A percentile compares a stretch with the other conserved stretches of the same genome.
Conservation (phyloP, 257 asterid genomes). For the Salvia splendens region DNA sequence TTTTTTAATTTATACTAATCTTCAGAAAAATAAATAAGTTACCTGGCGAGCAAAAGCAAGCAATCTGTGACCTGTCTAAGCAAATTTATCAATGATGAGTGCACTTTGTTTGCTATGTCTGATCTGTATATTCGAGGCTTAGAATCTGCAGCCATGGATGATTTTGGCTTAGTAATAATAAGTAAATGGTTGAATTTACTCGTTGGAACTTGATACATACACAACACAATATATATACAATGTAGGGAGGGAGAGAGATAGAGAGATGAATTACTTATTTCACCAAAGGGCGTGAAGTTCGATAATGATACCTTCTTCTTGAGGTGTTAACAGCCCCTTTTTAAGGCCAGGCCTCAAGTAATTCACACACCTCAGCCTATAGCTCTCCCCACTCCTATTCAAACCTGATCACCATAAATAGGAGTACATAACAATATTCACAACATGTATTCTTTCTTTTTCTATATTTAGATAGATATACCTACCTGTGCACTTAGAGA, state of each 20-base stretch:
- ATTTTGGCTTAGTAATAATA: too few species aligned
- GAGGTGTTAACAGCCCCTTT: constrained; percentile 52
- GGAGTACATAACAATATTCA: background rate
- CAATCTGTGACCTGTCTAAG: too few species aligned
- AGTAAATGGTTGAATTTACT: too few species aligned
- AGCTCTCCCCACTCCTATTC: constrained; percentile 58
- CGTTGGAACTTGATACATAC: too few species aligned
- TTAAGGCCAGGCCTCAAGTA: constrained; percentile 62
- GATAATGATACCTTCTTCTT: constrained; percentile 53
- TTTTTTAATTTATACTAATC: too few species aligned
- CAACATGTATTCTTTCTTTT: background rate
- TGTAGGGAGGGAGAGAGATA: background rate
- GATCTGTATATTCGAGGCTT: too few species aligned
- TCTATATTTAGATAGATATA: background rate
- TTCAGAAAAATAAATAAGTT: too few species aligned
- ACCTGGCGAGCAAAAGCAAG: too few species aligned
- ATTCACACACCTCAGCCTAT: constrained; percentile 65
- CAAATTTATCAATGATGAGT: too few species aligned
- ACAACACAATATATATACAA: too few species aligned
- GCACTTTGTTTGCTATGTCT: too few species aligned
- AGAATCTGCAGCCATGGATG: too few species aligned
- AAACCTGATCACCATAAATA: constrained; percentile 34
- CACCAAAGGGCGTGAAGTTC: constrained; percentile 65
- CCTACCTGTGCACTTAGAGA: constrained; percentile 47
- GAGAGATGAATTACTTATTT: constrained; percentile 41